phyloP scores from a whole-genome alignment of 2,329 filamentous ascomycete species.

The Exophiala xenobiotica region DNA sequence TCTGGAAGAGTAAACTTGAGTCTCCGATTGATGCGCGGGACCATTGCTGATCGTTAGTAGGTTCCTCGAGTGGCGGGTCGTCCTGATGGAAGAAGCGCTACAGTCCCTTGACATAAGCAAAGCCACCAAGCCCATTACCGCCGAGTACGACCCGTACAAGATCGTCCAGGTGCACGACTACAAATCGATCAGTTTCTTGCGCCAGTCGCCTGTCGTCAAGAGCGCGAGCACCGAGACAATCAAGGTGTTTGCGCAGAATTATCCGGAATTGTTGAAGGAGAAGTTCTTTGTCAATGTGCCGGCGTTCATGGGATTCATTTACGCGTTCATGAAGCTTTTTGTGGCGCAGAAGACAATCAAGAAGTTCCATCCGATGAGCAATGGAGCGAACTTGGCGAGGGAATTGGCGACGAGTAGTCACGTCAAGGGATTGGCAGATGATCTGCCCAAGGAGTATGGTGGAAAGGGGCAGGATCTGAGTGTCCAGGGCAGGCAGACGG shows the following conservation, averaged over 20 bases:
- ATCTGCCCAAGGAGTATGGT: slow-evolving; percentile 75
- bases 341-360: slow-evolving; percentile 70
- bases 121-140: slow-evolving; percentile 69
- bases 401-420: slow-evolving; percentile 55
- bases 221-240: slow-evolving; percentile 78
- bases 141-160: slow-evolving; percentile 79
- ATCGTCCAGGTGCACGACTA: slow-evolving; percentile 95
- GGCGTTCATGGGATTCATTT: slow-evolving; percentile 84
- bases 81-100: slow-evolving; percentile 84
- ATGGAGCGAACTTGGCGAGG: slow-evolving; percentile 66
- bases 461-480: slow-evolving; percentile 63
- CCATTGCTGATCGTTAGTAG: slow-evolving; percentile 46
- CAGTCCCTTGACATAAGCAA: slow-evolving; percentile 68
- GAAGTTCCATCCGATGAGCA: slow-evolving; percentile 76
- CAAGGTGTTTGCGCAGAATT: slow-evolving; percentile 73
- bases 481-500: slow-evolving; percentile 20
- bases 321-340: slow-evolving; percentile 72
- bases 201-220: slow-evolving; percentile 74
- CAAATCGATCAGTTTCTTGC: slow-evolving; percentile 79
- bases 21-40: too few relatives aligned
- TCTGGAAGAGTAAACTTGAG: slow-evolving; percentile 65
- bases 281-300: slow-evolving; percentile 98
- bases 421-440: slow-evolving; percentile 45
- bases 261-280: slow-evolving; percentile 83
- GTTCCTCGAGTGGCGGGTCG: slow-evolving; percentile 86